Conservation (phyloP, 2,329 filamentous ascomycete genomes). For the Beauveria scarabaeidicola region DNA sequence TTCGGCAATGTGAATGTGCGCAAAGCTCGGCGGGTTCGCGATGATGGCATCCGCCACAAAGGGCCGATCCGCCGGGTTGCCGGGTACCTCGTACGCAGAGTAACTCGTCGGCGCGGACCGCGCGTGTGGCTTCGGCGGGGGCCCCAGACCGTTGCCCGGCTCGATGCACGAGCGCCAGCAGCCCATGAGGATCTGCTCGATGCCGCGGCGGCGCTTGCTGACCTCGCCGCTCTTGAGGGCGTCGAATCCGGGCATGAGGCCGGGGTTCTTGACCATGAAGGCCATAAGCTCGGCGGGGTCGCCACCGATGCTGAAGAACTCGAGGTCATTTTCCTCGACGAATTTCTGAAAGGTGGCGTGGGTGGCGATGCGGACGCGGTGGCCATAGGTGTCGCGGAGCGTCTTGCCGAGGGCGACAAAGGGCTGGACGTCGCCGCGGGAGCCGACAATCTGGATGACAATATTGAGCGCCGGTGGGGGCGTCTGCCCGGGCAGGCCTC, state of each 20-base stretch:
- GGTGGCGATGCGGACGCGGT: constrained; percentile 66
- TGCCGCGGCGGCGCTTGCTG: constrained; percentile 62
- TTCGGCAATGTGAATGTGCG: constrained; percentile 66
- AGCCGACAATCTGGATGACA: constrained; percentile 68
- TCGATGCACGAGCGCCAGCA: constrained; percentile 85
- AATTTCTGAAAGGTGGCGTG: constrained; percentile 61
- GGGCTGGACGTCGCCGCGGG: constrained; percentile 67
- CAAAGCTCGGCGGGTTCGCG: constrained; percentile 70
- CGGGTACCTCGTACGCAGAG: constrained; percentile 22
- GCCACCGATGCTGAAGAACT: constrained; percentile 71
- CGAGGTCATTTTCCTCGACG: constrained; percentile 60
- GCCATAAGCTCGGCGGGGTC: constrained; percentile 72
- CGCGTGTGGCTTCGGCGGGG: constrained; percentile 37
- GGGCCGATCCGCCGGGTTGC: constrained; percentile 40
- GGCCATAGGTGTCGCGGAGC: constrained; percentile 55
- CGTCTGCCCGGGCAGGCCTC: constrained; percentile 47
- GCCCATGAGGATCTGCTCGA: constrained; percentile 71
- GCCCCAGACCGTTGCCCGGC: constrained; percentile 57
- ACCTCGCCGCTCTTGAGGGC: constrained; percentile 70
- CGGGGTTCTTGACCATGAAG: constrained; percentile 86
- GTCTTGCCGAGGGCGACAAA: constrained; percentile 62
- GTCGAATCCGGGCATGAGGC: constrained; percentile 74
- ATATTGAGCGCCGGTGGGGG: constrained; percentile 56
- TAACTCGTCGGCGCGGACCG: constrained; percentile 38
- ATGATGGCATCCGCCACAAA: constrained; percentile 82